Conservation (phyloP, 192 early-diverging fungal genomes). For the Chytriomyces confervae region DNA sequence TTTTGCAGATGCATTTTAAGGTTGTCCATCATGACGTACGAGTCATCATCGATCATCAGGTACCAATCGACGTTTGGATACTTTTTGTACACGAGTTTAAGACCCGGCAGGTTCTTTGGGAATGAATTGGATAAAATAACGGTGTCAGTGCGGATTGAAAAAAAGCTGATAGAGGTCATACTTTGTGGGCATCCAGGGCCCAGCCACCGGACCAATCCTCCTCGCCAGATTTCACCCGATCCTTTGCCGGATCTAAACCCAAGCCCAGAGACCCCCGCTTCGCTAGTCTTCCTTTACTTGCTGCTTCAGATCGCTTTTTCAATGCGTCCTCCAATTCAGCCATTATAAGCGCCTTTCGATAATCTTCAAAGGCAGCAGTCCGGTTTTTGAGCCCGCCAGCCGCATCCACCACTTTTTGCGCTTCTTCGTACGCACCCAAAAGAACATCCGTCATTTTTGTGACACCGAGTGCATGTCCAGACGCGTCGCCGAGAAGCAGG, state of each 20-base stretch:
- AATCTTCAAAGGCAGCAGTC: too few relatives aligned
- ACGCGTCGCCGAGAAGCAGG: conserved; percentile 56
- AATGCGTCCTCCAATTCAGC: too few relatives aligned
- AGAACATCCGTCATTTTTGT: conserved; percentile 35
- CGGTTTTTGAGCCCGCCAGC: neutral
- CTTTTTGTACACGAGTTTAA: conserved; percentile 44
- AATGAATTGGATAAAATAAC: neutral
- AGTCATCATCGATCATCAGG: conserved; percentile 67
- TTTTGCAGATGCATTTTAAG: conserved; percentile 35
- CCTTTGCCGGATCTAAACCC: neutral
- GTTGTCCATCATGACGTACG: conserved; percentile 61
- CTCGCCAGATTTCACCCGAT: neutral
- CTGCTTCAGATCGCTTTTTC: neutral
- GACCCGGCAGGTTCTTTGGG: conserved; percentile 50
- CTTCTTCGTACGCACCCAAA: conserved; percentile 1
- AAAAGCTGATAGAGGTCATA: too few relatives aligned
- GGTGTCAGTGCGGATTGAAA: too few relatives aligned
- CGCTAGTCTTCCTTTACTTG: neutral
- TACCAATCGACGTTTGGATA: conserved; percentile 64
- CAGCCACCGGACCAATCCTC: neutral
- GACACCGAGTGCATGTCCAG: conserved; percentile 44
- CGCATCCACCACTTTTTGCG: neutral
- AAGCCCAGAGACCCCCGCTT: neutral
- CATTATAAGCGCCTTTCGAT: too few relatives aligned
- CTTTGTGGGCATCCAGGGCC: neutral